Percentiles rank a stretch among this genome's conserved stretches.
These are phyloP conservation scores for Rhodamnia argentea DNA, from an alignment of 345 rosid genomes.

Conservation along the genomic window DNA sequence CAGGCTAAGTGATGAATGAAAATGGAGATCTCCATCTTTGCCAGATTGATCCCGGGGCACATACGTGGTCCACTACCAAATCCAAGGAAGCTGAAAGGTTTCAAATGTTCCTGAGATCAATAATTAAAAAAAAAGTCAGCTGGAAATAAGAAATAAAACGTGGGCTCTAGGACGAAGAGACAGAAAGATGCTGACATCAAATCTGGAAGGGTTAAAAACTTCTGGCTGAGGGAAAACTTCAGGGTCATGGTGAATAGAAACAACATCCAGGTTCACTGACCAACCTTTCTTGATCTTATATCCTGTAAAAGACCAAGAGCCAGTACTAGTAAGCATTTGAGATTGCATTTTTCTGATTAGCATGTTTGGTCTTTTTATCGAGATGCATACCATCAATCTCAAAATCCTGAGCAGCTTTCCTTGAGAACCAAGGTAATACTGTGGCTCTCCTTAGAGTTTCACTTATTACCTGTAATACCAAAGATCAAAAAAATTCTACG, in stretches of 20 bases:
- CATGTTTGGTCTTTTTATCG: not conserved
- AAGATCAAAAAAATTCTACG: not conserved
- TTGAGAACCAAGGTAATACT: slow-evolving; percentile 51
- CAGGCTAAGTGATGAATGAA: slow-evolving; percentile 55
- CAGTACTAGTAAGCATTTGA: not conserved
- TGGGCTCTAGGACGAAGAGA: not conserved
- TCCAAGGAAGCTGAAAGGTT: slow-evolving; percentile 52
- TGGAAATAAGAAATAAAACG: not conserved
- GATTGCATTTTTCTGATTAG: not conserved
- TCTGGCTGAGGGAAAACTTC: slow-evolving; percentile 32
- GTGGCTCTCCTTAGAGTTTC: slow-evolving; percentile 60
- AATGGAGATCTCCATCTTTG: slow-evolving; percentile 51
- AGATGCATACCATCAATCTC: slow-evolving; percentile 37
- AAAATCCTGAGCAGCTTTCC: slow-evolving; percentile 60
- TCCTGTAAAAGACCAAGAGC: slow-evolving; percentile 16
- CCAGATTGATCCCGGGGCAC: slow-evolving; percentile 67
- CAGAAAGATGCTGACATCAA: slow-evolving; percentile 22
- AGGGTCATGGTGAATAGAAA: slow-evolving; percentile 54
- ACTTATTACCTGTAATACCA: slow-evolving; percentile 31
- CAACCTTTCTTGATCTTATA: slow-evolving; percentile 45
- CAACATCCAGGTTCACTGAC: slow-evolving; percentile 66
- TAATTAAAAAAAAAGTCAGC: not conserved
- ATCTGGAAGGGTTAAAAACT: slow-evolving; percentile 43
- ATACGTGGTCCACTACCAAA: slow-evolving; percentile 62
- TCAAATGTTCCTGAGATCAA: slow-evolving; percentile 26